phyloP scores from a whole-genome alignment of 192 early-diverging fungal genomes.

The Podila horticola region DNA sequence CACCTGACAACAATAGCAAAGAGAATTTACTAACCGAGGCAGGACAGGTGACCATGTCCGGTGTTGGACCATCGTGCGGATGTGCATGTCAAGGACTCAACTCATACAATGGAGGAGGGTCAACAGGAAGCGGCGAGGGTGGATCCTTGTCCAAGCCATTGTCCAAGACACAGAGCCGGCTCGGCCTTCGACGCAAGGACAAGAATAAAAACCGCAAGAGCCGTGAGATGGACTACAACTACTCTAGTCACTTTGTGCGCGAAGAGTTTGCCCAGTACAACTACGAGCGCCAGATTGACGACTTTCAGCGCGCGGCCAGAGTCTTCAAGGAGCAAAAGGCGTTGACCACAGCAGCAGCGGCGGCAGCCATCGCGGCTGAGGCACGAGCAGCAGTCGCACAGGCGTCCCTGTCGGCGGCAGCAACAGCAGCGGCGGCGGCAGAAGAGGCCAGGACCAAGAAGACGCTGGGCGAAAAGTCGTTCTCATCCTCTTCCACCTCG shows the following conservation, averaged over 20 bases:
- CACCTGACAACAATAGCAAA: neutral
- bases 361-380: slow-evolving; percentile 23
- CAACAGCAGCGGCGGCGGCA: slow-evolving; percentile 13
- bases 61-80: no score
- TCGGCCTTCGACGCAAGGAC: slow-evolving; percentile 14
- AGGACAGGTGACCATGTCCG: neutral
- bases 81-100: no score
- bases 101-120: neutral
- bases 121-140: neutral
- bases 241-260: slow-evolving; percentile 19
- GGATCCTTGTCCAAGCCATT: neutral
- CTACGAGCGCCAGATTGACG: slow-evolving; percentile 48
- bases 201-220: neutral
- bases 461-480: neutral
- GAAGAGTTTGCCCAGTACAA: slow-evolving; percentile 47
- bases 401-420: slow-evolving; percentile 10
- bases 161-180: neutral
- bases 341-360: slow-evolving; percentile 24
- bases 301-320: slow-evolving; percentile 36
- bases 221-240: slow-evolving; percentile 24
- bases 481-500: slow-evolving; percentile 4
- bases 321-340: slow-evolving; percentile 47
- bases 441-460: neutral
- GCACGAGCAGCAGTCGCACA: slow-evolving; percentile 16
- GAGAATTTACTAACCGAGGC: neutral